Base-by-base conservation (phyloP, 2,329 filamentous ascomycete genomes). In the Dothideomycetidae sp. region DNA sequence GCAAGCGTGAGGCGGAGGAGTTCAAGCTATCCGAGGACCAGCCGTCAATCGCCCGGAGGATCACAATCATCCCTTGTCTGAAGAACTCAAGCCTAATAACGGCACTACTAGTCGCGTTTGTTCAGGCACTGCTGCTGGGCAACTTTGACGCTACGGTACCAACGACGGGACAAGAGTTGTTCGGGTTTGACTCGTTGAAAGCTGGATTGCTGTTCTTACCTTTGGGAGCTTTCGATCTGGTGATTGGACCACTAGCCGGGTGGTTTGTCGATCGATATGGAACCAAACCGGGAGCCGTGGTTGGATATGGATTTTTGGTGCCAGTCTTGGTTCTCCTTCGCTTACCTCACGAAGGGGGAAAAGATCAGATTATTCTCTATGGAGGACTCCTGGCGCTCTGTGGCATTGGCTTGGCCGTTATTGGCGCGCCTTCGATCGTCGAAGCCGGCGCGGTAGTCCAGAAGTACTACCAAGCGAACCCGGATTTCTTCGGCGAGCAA, bases 391-490 rank as follows among this genome's bases (percentile, higher is more conserved):
- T 73, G 0, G 57, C 53, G 1, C 49, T 70, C 2, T 64, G 57
- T 42, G 70, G 71, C 1, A 43, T 68, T 1, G 71, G 70, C 0
- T 49, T 75, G 2, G 68, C 68, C 0, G 51, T 66, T 2, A 68
- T 75, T 29, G 66, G 65, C 5, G 63, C 70, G 2, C 64, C 69
- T 0, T 62, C 62, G 7, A 62, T 75, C 5, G 71, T 76, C 12
- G 73, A 77, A 50, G 62, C 68, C 1, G 69, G 69, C 4, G 55
- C 59, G 9, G 60, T 75, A 0, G 62, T 75, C 1, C 64, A 71
- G 43, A 63, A 60, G 29, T 75, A 71, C 46, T 63, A 71, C 42
- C 58, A 64, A 31, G 64, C 64, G 1, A 77, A 76, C 39, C 60
- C 60, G 1, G 63, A 62, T 0, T 58, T 71, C 35, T 77, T 76